Base-by-base conservation (phyloP, 2,329 filamentous ascomycete genomes). In the Bretziella fagacearum region DNA sequence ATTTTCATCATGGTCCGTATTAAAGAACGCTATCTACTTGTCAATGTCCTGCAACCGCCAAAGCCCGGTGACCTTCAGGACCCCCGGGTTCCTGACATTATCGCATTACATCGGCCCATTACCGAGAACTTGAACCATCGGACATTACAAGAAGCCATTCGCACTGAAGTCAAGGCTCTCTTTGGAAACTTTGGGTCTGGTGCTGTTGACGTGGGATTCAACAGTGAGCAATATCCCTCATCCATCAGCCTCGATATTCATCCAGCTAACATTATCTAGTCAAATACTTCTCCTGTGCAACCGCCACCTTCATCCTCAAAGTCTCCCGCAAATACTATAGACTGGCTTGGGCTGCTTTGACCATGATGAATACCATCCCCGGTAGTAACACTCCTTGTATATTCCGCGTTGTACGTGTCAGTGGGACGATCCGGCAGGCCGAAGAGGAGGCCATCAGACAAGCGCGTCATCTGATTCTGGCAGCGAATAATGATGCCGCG, bases 21-120 rank as follows among this genome's bases (percentile, higher is more conserved):
- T 55, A 98, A 98, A 64, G 82, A 94, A 63, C 80, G 91, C 56
- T 98, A 98, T 62, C 74, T 98, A 15, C 77, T 96, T n/a, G 76
- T 96, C 52, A 84, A 93, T 59, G 86, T 96, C 54, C 70, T 96
- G 40, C 95, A 95, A 57, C 85, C 87, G 0, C 70, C 77, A 5
- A 65, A 74, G 10, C 53, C 66, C 7, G 53, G 57, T 7, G 56
- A 56, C 51, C 52, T 57, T 40, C 29, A 45, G 2, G 53, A 55
- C 51, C 62, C 58, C 27, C 60, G 63, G 54, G 55, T 70, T 57
- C 61, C 81, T 58, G 61, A 74, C 65, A 68, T 82, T 49, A 65
- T 96, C 23, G 69, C 78, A 46, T 80, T 93, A 63, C 81, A 87
- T 60, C 77, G 80, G 43, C 86, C 89, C 0, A 93, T 82, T 2